Evolutionary conservation across 1,284 basidiomycete species (phyloP).

Genomic region (Trichosporon sp.): DNA sequence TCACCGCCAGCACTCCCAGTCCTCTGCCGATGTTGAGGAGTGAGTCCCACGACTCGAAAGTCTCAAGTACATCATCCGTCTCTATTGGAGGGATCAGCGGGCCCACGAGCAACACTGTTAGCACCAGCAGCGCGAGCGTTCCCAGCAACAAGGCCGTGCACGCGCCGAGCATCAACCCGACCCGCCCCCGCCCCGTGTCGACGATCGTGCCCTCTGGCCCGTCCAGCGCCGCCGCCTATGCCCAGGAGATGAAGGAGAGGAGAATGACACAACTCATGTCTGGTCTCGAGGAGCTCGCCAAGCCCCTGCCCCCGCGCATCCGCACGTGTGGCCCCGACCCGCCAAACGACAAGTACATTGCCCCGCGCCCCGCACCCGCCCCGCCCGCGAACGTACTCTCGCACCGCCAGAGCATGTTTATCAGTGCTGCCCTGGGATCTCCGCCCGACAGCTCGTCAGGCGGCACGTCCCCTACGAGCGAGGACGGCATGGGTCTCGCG

Average conservation of each 20-base stretch:
- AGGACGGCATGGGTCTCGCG: not conserved
- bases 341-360: constrained; percentile 20
- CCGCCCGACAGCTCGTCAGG: not conserved
- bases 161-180: constrained; percentile 5
- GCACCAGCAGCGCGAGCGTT: not conserved
- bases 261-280: constrained; percentile 16
- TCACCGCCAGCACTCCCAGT: not conserved
- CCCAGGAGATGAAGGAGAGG: constrained; percentile 19
- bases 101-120: not conserved
- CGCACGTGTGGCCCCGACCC: constrained; percentile 14
- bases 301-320: not conserved
- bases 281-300: constrained; percentile 8
- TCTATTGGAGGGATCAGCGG: constrained; percentile 15
- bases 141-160: constrained; percentile 19
- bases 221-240: constrained; percentile 15
- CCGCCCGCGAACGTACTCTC: constrained; percentile 23
- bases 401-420: constrained; percentile 17
- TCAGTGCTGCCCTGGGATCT: constrained; percentile 6
- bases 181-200: constrained; percentile 16
- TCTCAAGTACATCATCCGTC: constrained; percentile 14
- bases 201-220: constrained; percentile 10
- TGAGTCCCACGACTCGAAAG: constrained; percentile 7
- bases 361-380: constrained; percentile 27
- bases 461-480: not conserved
- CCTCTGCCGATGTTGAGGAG: constrained; percentile 4